These are phyloP conservation scores for Flaveria floridana DNA, from an alignment of 140 eudicot species.

Conservation along the genomic window DNA sequence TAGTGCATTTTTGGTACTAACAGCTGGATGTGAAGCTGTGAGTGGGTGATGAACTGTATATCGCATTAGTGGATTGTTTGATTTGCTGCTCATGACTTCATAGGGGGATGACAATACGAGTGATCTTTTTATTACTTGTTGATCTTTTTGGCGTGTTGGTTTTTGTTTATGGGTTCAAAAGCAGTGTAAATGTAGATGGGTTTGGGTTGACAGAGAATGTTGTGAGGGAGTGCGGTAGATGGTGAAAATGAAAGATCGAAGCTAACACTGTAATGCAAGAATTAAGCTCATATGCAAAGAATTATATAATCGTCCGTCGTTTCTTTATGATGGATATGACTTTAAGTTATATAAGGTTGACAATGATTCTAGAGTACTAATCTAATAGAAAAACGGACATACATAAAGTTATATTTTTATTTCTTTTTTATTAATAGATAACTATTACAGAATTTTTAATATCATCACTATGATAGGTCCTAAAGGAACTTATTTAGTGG, in stretches of 20 bases:
- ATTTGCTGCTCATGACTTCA: background rate
- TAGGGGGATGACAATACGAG: background rate
- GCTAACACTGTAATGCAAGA: background rate
- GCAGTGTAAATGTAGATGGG: background rate
- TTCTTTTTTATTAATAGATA: background rate
- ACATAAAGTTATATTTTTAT: background rate
- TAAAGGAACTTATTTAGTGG: background rate
- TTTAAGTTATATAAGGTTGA: background rate
- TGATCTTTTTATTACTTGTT: background rate
- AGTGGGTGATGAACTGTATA: background rate
- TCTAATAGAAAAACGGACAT: background rate
- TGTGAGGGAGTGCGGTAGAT: conserved; percentile 6
- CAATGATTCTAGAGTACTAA: background rate
- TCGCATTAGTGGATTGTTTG: background rate
- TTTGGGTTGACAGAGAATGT: conserved; percentile 4
- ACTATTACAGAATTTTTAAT: background rate
- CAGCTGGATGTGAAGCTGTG: background rate
- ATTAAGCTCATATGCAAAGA: background rate
- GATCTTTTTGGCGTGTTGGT: background rate
- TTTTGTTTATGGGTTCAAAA: conserved; percentile 3
- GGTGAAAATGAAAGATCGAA: conserved; percentile 1
- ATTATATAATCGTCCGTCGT: background rate
- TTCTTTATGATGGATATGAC: background rate
- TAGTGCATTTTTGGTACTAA: too few species aligned
- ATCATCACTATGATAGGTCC: background rate